A percentile compares a stretch with the other conserved stretches of the same genome.
phyloP scores from a whole-genome alignment of 1,284 basidiomycete species.

The Ustilago lituana region DNA sequence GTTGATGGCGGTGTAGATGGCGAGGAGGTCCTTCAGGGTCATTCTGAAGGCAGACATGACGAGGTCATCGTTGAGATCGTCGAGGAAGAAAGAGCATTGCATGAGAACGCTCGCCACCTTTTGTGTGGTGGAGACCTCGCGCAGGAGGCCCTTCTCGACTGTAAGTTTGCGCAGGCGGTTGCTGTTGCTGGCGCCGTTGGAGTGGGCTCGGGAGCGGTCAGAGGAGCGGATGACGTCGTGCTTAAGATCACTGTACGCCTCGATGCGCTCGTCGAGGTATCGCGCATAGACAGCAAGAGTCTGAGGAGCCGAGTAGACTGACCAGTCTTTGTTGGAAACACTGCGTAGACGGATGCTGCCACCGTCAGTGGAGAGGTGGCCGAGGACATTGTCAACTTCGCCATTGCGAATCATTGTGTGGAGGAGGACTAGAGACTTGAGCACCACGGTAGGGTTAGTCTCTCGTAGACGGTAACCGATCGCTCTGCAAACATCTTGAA shows the following conservation, averaged over 20 bases:
- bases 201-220: constrained; percentile 75
- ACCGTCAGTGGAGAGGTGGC: constrained; percentile 74
- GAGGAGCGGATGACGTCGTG: constrained; percentile 91
- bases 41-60: constrained; percentile 88
- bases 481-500: constrained; percentile 90
- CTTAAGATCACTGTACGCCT: constrained; percentile 87
- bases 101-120: constrained; percentile 85
- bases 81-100: constrained; percentile 92
- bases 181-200: constrained; percentile 58
- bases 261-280: constrained; percentile 89
- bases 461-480: constrained; percentile 85
- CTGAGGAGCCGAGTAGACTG: constrained; percentile 73
- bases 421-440: constrained; percentile 93
- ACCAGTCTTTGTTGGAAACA: constrained; percentile 69
- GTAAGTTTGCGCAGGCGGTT: constrained; percentile 85
- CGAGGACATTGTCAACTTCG: constrained; percentile 87
- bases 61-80: constrained; percentile 90
- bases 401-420: constrained; percentile 96
- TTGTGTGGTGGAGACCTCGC: constrained; percentile 91
- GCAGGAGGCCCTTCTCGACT: constrained; percentile 91
- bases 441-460: constrained; percentile 89
- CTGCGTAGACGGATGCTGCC: constrained; percentile 83
- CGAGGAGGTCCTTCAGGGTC: constrained; percentile 95
- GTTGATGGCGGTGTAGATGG: constrained; percentile 95
- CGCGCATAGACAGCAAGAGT: constrained; percentile 86